Conservation (phyloP, 106 monocot genomes). For the Dioscorea zingiberensis region DNA sequence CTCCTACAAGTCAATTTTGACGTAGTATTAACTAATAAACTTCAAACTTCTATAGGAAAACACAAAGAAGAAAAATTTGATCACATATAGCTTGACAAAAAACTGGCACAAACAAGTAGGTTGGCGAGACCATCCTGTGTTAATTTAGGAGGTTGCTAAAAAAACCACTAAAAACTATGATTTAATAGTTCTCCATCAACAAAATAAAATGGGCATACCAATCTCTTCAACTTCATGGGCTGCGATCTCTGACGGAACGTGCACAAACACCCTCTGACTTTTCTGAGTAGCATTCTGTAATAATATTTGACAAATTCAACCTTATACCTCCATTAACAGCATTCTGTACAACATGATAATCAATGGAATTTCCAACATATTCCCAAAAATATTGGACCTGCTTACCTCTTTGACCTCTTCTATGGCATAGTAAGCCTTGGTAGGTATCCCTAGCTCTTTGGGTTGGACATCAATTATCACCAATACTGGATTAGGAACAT, state of each 20-base stretch:
- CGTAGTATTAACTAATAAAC: too few relatives aligned
- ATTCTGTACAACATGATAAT: background rate
- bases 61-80: too few relatives aligned
- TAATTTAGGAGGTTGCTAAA: too few relatives aligned
- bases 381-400: background rate
- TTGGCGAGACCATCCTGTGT: too few relatives aligned
- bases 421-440: constrained; percentile 81
- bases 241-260: constrained; percentile 98
- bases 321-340: background rate
- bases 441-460: constrained; percentile 74
- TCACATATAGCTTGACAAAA: too few relatives aligned
- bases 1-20: constrained; percentile 36
- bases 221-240: constrained; percentile 99
- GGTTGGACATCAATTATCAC: constrained; percentile 89
- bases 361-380: background rate
- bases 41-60: too few relatives aligned
- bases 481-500: constrained; percentile 77
- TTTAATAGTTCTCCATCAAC: background rate
- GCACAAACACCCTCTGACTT: constrained; percentile 96
- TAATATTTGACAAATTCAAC: background rate
- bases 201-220: constrained; percentile 35
- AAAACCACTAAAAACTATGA: too few relatives aligned
- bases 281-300: constrained; percentile 97
- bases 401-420: constrained; percentile 88
- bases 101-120: too few relatives aligned